Percentiles rank a stretch among this genome's conserved stretches.
These are phyloP conservation scores for Kalmanozyma brasiliensis DNA, from an alignment of 1,284 basidiomycete species.

Conservation along the genomic window DNA sequence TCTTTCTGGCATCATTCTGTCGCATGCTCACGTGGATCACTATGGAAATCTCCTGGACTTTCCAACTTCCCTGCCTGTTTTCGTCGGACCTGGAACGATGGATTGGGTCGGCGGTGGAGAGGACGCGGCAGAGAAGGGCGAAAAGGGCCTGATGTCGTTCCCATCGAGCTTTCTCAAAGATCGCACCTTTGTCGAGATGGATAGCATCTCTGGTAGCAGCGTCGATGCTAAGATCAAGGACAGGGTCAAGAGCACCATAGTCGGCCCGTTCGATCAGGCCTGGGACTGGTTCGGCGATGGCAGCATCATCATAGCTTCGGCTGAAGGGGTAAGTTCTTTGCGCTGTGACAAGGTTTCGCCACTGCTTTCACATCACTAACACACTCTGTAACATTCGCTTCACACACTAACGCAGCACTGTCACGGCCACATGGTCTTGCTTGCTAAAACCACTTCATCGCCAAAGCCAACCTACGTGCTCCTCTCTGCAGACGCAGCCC, in stretches of 20 bases:
- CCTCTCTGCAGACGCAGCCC: slow-evolving; percentile 25
- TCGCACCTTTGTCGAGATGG: slow-evolving; percentile 15
- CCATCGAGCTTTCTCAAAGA: slow-evolving; percentile 15
- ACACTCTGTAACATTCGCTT: background rate
- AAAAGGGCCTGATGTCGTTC: slow-evolving; percentile 16
- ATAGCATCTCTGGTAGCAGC: background rate
- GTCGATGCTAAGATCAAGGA: slow-evolving; percentile 1
- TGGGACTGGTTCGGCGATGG: slow-evolving; percentile 30
- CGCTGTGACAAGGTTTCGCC: background rate
- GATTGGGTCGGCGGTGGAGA: slow-evolving; percentile 32
- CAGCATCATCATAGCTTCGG: slow-evolving; percentile 7
- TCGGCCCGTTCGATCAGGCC: slow-evolving; percentile 24
- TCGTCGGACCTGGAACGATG: slow-evolving; percentile 17
- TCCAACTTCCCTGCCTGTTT: slow-evolving; percentile 17
- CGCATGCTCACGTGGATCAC: slow-evolving; percentile 30
- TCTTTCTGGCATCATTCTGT: slow-evolving; percentile 22
- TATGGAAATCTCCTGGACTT: slow-evolving; percentile 29
- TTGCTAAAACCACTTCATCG: slow-evolving; percentile 8
- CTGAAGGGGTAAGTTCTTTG: slow-evolving; percentile 16
- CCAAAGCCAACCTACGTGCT: slow-evolving; percentile 8
- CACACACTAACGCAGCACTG: slow-evolving; percentile 13
- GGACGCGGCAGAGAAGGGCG: slow-evolving; percentile 14
- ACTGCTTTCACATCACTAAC: background rate
- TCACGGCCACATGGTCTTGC: slow-evolving; percentile 18
- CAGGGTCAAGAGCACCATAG: slow-evolving; percentile 4